Percentiles rank a stretch among this genome's conserved stretches.
Evolutionary conservation across 116 monocot species (phyloP).

Genomic region (Dioscorea cayenensis): DNA sequence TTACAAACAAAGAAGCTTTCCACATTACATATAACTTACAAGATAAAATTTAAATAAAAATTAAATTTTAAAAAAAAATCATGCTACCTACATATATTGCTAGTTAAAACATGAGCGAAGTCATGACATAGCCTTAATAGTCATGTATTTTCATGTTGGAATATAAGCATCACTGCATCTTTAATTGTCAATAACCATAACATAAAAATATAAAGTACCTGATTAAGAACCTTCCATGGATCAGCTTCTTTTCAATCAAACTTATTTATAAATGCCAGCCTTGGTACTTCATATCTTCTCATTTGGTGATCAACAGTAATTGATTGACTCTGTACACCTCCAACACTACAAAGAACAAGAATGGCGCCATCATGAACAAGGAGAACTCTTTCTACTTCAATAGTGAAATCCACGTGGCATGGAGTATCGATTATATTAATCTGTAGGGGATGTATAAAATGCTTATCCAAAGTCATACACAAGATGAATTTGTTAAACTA

Average conservation of each 20-base stretch:
- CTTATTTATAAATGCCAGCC: slow-evolving; percentile 94
- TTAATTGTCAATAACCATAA: neutral
- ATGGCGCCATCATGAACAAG: slow-evolving; percentile 98
- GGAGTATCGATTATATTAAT: slow-evolving; percentile 99
- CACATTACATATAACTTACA: too few relatives aligned
- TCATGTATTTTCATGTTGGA: too few relatives aligned
- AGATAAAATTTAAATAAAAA: too few relatives aligned
- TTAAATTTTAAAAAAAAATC: too few relatives aligned
- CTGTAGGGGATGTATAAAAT: slow-evolving; percentile 27
- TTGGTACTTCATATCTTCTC: slow-evolving; percentile 96
- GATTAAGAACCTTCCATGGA: slow-evolving; percentile 97
- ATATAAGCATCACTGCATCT: too few relatives aligned
- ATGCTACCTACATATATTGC: too few relatives aligned
- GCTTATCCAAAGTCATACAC: neutral
- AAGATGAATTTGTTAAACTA: neutral
- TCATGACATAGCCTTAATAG: too few relatives aligned
- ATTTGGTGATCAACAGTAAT: slow-evolving; percentile 98
- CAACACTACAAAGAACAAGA: slow-evolving; percentile 96
- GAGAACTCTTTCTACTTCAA: slow-evolving; percentile 95
- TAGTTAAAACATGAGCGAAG: too few relatives aligned
- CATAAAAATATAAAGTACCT: slow-evolving; percentile 43
- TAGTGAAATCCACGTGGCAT: slow-evolving; percentile 98
- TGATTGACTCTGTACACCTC: slow-evolving; percentile 97
- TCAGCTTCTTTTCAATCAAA: slow-evolving; percentile 98
- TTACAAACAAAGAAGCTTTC: too few relatives aligned